phyloP scores from a whole-genome alignment of 352 stramenopile genomes.

The Blastocystis sp. region DNA sequence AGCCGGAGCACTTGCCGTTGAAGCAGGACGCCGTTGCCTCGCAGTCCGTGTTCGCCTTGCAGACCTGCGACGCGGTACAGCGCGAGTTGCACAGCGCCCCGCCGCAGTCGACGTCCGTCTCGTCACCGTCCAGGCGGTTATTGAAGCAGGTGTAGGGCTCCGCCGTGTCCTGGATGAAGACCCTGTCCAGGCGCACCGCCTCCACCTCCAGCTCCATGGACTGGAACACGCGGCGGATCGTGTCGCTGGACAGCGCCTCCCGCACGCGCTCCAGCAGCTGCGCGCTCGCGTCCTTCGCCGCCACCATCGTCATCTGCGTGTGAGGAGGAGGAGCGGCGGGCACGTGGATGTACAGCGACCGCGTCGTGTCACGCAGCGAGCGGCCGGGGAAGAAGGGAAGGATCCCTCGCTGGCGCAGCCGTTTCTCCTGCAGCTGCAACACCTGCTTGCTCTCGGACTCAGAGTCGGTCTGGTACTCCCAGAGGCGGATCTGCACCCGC shows the following conservation, averaged over 20 bases:
- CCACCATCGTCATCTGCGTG: constrained; percentile 30
- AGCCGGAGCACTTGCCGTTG: constrained; percentile 42
- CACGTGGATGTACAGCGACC: constrained; percentile 35
- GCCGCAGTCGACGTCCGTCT: constrained; percentile 56
- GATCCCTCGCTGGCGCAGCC: neutral
- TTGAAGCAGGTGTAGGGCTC: constrained; percentile 47
- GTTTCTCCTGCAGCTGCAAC: neutral
- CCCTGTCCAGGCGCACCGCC: constrained; percentile 1
- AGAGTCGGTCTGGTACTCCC: neutral
- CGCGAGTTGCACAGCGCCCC: neutral
- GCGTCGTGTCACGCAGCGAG: neutral
- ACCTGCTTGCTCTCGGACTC: neutral
- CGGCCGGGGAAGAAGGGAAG: neutral
- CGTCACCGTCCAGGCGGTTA: neutral
- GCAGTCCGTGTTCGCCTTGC: constrained; percentile 20
- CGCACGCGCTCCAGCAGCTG: constrained; percentile 13
- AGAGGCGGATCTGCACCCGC: constrained; percentile 18
- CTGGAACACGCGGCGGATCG: constrained; percentile 1
- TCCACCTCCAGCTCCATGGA: constrained; percentile 5
- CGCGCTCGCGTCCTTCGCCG: neutral
- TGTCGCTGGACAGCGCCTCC: neutral
- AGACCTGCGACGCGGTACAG: constrained; percentile 24
- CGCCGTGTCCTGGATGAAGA: constrained; percentile 17
- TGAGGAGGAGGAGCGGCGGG: neutral
- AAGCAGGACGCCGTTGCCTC: neutral